These are phyloP conservation scores for Babesia sp. DNA, from an alignment of 169 alveolate genomes.

Conservation along the genomic window DNA sequence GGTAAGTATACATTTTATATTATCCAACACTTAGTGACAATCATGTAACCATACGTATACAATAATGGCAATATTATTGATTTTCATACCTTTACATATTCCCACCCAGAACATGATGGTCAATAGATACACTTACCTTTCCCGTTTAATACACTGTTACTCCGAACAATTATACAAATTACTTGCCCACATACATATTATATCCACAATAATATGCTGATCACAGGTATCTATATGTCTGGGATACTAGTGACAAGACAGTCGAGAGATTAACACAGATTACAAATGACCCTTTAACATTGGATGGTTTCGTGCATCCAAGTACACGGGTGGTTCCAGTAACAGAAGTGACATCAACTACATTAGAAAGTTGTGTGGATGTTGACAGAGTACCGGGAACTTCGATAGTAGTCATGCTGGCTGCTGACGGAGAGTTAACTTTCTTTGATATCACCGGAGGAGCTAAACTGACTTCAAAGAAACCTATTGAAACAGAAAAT, in stretches of 20 bases:
- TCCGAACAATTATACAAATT: too few species aligned
- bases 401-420: background rate
- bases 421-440: background rate
- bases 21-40: background rate
- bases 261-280: slow-evolving; percentile 11
- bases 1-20: slow-evolving; percentile 53
- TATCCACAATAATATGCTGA: too few species aligned
- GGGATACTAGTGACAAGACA: slow-evolving; percentile 54
- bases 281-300: slow-evolving; percentile 41
- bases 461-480: background rate
- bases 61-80: too few species aligned
- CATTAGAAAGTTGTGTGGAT: slow-evolving; percentile 20
- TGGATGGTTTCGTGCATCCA: slow-evolving; percentile 46
- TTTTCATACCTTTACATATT: too few species aligned
- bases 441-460: slow-evolving; percentile 1
- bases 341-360: slow-evolving; percentile 1
- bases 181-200: too few species aligned
- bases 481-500: background rate
- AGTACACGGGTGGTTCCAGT: slow-evolving; percentile 37
- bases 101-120: too few species aligned
- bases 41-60: too few species aligned
- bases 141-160: too few species aligned
- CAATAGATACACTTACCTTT: too few species aligned
- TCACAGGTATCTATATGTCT: slow-evolving; percentile 43
- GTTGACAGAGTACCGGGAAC: slow-evolving; percentile 28